Conservation (phyloP, 129 eudicot genomes). For the Pseudognaphalium luteoalbum region DNA sequence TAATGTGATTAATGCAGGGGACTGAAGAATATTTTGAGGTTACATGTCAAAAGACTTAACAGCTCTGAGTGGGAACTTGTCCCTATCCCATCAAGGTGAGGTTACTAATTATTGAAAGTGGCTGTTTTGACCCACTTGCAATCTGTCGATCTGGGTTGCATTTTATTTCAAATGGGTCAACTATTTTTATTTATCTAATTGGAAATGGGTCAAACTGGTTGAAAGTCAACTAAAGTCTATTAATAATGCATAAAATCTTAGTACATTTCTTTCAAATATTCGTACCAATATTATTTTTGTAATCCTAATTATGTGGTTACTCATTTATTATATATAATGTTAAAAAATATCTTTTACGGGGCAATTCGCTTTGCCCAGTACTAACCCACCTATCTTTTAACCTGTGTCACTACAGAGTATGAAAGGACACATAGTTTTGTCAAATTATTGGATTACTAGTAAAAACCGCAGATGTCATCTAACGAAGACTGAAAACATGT, state of each 20-base stretch:
- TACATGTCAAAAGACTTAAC: conserved; percentile 66
- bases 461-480: neutral
- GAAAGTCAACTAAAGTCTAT: neutral
- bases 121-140: neutral
- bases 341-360: neutral
- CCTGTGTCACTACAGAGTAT: neutral
- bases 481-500: neutral
- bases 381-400: neutral
- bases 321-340: too few species aligned
- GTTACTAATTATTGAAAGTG: neutral
- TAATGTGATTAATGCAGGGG: conserved; percentile 59
- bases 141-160: neutral
- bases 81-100: conserved; percentile 79
- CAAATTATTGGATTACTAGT: neutral
- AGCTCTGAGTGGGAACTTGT: conserved; percentile 80
- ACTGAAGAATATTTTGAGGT: conserved; percentile 75
- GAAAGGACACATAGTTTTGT: neutral
- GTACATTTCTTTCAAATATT: too few species aligned
- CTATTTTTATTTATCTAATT: too few species aligned
- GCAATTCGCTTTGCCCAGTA: neutral
- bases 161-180: too few species aligned
- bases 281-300: too few species aligned
- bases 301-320: neutral
- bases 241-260: neutral
- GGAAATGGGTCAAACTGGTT: neutral